phyloP scores from a whole-genome alignment of 352 stramenopile species.

The Pythium sp. region DNA sequence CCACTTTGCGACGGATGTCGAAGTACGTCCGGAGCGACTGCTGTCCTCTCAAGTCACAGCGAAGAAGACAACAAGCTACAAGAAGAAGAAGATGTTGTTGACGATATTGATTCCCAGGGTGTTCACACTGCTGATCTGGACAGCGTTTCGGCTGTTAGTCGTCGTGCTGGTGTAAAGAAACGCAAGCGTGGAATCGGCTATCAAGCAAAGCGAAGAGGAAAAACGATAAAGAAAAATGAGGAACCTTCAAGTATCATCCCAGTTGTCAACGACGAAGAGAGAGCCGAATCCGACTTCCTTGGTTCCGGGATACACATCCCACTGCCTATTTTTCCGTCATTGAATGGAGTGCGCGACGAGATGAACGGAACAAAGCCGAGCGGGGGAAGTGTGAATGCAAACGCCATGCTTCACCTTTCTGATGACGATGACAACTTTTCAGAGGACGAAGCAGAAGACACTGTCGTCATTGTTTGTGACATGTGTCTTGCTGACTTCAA shows the following conservation, averaged over 20 bases:
- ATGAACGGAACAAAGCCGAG: conserved; percentile 17
- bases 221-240: conserved; percentile 1
- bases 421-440: conserved; percentile 38
- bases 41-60: neutral
- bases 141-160: neutral
- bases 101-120: neutral
- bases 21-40: neutral
- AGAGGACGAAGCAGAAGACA: conserved; percentile 35
- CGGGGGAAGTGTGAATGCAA: conserved; percentile 22
- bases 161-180: conserved; percentile 22
- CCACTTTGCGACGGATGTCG: neutral
- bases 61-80: neutral
- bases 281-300: neutral
- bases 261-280: neutral
- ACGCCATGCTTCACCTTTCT: conserved; percentile 36
- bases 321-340: conserved; percentile 6
- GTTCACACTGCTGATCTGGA: neutral
- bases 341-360: conserved; percentile 6
- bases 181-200: conserved; percentile 25
- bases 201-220: conserved; percentile 13
- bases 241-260: neutral
- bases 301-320: conserved; percentile 8
- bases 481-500: conserved; percentile 75
- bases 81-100: neutral
- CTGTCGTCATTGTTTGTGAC: conserved; percentile 69